Conservation (phyloP, 352 stramenopile species). For the Saprolegnia parasitica region DNA sequence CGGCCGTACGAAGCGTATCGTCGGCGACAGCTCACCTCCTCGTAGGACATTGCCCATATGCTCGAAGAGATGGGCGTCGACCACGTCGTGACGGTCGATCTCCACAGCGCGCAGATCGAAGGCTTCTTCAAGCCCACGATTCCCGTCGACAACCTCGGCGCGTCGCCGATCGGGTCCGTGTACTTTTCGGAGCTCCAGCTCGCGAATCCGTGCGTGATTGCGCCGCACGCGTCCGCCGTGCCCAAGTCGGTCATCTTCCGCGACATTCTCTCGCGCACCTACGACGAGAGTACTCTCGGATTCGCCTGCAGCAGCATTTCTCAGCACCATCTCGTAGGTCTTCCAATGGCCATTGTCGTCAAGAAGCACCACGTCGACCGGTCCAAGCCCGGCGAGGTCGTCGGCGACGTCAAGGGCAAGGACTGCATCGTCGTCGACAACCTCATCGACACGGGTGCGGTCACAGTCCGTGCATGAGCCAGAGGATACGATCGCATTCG, state of each 20-base stretch:
- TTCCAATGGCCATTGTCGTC: conserved; percentile 78
- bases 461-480: not conserved
- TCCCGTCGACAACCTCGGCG: conserved; percentile 79
- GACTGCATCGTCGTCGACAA: conserved; percentile 87
- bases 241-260: conserved; percentile 73
- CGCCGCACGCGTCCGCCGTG: conserved; percentile 75
- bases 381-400: conserved; percentile 60
- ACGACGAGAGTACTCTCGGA: conserved; percentile 44
- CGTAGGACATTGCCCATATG: conserved; percentile 77
- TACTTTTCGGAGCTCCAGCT: conserved; percentile 82
- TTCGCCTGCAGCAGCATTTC: not conserved
- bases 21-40: not conserved
- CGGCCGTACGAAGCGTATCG: conserved; percentile 39
- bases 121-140: conserved; percentile 85
- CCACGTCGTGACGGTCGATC: conserved; percentile 81
- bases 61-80: conserved; percentile 88
- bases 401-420: conserved; percentile 71
- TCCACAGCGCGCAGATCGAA: conserved; percentile 86
- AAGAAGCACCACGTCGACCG: conserved; percentile 77
- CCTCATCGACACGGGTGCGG: conserved; percentile 65
- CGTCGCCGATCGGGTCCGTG: conserved; percentile 77
- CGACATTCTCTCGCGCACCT: conserved; percentile 70
- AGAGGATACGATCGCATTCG: not conserved
- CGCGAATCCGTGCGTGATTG: conserved; percentile 66
- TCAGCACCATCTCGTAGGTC: conserved; percentile 24